Conservation (phyloP, 805 yeast species). For the Zygosaccharomyces kombuchaensis region DNA sequence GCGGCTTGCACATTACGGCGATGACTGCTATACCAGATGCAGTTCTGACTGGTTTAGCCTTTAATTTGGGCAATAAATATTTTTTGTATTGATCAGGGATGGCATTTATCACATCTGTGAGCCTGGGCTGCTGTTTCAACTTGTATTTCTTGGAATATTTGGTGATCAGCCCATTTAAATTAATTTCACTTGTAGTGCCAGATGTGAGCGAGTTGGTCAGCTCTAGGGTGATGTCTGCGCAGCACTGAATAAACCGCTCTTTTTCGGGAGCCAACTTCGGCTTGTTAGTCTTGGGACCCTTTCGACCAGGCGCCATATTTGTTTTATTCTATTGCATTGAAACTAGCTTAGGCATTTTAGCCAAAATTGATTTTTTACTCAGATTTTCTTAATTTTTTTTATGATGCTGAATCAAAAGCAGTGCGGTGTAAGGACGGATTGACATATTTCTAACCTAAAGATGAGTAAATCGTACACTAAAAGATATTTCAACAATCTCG, state of each 20-base stretch:
- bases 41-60: slow-evolving; percentile 98
- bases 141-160: slow-evolving; percentile 86
- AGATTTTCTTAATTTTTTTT: slow-evolving; percentile 4
- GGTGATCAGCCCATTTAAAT: slow-evolving; percentile 83
- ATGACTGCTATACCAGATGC: slow-evolving; percentile 99
- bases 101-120: slow-evolving; percentile 90
- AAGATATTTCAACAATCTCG: no score
- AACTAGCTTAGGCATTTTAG: neutral
- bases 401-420: neutral
- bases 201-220: slow-evolving; percentile 71
- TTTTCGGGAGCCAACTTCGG: slow-evolving; percentile 82
- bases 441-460: neutral
- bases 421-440: slow-evolving; percentile 1
- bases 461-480: neutral
- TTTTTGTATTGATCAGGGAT: slow-evolving; percentile 95
- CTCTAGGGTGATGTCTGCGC: slow-evolving; percentile 87
- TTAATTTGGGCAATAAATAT: slow-evolving; percentile 83
- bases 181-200: slow-evolving; percentile 48
- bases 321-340: slow-evolving; percentile 6
- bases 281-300: slow-evolving; percentile 42
- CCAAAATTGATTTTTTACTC: neutral
- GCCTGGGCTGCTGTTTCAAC: slow-evolving; percentile 85
- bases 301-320: slow-evolving; percentile 32
- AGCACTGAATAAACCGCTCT: slow-evolving; percentile 87
- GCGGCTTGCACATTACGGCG: slow-evolving; percentile 99